Percentiles rank a stretch among this genome's conserved stretches.
These are phyloP conservation scores for Ramularia collo-cygni DNA, from an alignment of 2,329 filamentous ascomycete genomes.

Conservation along the genomic window DNA sequence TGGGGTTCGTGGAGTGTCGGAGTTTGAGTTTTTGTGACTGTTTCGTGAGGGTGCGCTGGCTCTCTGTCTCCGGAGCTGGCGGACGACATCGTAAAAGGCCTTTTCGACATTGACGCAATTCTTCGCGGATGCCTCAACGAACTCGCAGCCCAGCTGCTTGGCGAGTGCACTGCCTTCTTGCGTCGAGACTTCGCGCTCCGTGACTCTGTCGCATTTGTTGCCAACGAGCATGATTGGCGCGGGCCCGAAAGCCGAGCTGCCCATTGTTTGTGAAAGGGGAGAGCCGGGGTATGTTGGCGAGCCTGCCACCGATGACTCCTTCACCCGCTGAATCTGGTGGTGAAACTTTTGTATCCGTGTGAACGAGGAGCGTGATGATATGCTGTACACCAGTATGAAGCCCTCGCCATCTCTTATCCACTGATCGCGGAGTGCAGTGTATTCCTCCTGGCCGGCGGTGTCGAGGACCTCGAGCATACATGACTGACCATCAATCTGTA, in stretches of 20 bases:
- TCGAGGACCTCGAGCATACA: conserved; percentile 98
- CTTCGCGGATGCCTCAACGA: conserved; percentile 94
- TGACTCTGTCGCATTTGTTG: conserved; percentile 96
- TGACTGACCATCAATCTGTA: conserved; percentile 84
- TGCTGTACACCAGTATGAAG: conserved; percentile 96
- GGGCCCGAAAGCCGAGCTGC: conserved; percentile 51
- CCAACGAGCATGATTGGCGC: conserved; percentile 97
- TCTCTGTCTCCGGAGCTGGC: conserved; percentile 78
- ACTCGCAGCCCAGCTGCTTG: conserved; percentile 88
- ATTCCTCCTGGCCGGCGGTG: conserved; percentile 97
- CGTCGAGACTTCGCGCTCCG: conserved; percentile 91
- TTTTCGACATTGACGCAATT: conserved; percentile 98
- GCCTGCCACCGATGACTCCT: conserved; percentile 70
- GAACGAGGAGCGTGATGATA: conserved; percentile 93
- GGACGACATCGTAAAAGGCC: conserved; percentile 95
- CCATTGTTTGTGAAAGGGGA: conserved; percentile 55
- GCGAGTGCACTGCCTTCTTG: conserved; percentile 91
- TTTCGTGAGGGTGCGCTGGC: conserved; percentile 21
- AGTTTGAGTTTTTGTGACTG: conserved; percentile 8
- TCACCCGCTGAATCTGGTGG: conserved; percentile 93
- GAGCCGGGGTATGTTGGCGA: conserved; percentile 73
- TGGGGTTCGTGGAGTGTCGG: neutral
- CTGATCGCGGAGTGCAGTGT: conserved; percentile 91
- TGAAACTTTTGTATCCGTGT: conserved; percentile 92
- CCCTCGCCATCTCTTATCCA: conserved; percentile 98